Base-by-base conservation (phyloP, 768 basidiomycete species). In the Fomitopsis pulvina region DNA sequence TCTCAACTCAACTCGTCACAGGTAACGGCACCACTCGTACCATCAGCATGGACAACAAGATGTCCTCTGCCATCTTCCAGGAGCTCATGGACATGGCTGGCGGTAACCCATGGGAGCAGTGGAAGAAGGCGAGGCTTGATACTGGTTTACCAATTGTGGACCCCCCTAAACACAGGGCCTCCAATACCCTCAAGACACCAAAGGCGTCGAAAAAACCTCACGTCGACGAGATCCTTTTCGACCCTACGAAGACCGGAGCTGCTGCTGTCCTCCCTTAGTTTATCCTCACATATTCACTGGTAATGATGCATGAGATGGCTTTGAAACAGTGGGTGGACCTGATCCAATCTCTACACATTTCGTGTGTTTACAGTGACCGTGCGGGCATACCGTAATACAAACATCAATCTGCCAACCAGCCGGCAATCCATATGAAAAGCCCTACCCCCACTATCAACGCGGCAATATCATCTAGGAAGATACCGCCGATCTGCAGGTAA, bases 11-110 rank as follows among this genome's bases (percentile, higher is more conserved):
- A 32, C 7, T 7, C 7, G 8, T 32, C 30, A 29, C 39, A 85
- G 84, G 66, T 27, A 66, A 81, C 57, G 85, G 85, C 32, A 61
- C 66, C 43, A 63, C 60, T 40, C 53, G 71, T 44, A 75, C 61
- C 5, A 56, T 89, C 27, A 68, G 79, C 60, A 71, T 89, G 63
- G 67, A 79, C n/a, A 68, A 75, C 24, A 88, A 87, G 63, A 80
- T 77, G 78, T 87, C 85, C 11, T 77, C 80, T 0, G 64, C 74
- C 10, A 89, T 90, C 24, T 66, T 82, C 25, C 72, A 77, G 53
- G 83, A 89, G 54, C 70, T 89, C 21, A 85, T 89, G 83, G 78
- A 85, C 40, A 51, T 72, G 2, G 80, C 79, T 3, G 85, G 83
- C 0, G 80, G 78, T 7, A 67, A 75, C 9, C 63, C 73, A 1